phyloP scores from a whole-genome alignment of 2,329 filamentous ascomycete species.

The Cladosporium velox region DNA sequence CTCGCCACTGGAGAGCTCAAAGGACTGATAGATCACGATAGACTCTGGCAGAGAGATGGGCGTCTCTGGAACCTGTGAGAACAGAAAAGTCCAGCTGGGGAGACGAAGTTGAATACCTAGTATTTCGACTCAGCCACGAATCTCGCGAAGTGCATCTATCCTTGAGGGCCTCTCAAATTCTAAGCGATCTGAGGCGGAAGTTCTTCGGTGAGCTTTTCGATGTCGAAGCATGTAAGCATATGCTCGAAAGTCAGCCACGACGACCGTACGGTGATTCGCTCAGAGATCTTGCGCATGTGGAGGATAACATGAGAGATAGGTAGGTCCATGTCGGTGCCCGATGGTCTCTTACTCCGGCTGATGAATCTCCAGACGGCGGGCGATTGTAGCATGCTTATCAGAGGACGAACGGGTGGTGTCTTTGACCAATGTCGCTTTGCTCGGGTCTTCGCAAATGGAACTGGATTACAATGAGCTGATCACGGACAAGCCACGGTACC shows the following conservation, averaged over 20 bases:
- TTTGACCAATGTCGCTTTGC: slow-evolving; percentile 1
- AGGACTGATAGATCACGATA: neutral
- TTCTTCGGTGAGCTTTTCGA: neutral
- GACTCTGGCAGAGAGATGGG: neutral
- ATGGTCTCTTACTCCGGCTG: neutral
- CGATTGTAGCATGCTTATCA: neutral
- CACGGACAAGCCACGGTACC: neutral
- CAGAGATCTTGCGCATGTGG: neutral
- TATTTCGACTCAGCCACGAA: neutral
- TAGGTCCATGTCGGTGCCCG: neutral
- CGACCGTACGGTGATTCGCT: neutral
- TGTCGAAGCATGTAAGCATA: slow-evolving; percentile 13
- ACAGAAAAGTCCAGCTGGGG: neutral
- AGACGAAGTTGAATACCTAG: neutral
- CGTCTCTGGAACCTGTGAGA: neutral
- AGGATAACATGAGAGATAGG: neutral
- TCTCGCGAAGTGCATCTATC: neutral
- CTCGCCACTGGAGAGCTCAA: too few species aligned
- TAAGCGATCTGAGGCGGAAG: neutral
- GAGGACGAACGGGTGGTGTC: neutral
- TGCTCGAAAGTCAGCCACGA: slow-evolving; percentile 15
- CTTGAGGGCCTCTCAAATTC: neutral
- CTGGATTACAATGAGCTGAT: neutral
- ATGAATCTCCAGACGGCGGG: neutral
- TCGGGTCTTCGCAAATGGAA: neutral